Evolutionary conservation across 164 flowering plant genomes (phyloP), one percentile per base, ranked within the genome.

Genomic region (Malania oleifera): DNA sequence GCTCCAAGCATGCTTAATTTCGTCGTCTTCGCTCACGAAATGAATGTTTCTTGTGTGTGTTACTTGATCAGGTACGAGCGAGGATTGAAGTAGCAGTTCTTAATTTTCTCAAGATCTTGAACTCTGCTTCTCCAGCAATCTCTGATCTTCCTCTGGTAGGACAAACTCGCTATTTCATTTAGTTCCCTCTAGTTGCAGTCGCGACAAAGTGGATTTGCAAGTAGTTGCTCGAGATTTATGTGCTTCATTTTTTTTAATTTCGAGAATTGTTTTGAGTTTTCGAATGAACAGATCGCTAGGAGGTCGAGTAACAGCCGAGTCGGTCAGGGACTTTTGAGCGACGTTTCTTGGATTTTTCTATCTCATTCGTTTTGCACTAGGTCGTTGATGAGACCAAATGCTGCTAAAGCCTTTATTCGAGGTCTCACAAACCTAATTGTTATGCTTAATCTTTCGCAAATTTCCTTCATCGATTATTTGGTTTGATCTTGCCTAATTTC

Each of bases 61-160:
- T n/a, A n/a, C n/a, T n/a, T n/a, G n/a, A 65, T 35, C 78, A 88
- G 96, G 98, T 83, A 48, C 79, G 81, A 64, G 90, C 90, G 7
- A 67, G 99, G 69, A 90, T 90, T 51, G 85, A 93, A 78, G 85
- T 90, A 0, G 80, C 97, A 7, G 88, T 86, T 5, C 81, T 90
- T 56, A 82, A 72, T 70, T 86, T 90, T 63, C 90, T 93, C 61
- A 79, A 69, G 71, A 72, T 71, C 34, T 73, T 87, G 64, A 81
- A 34, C 47, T 83, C 96, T 61, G 67, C 81, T 0, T 55, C 67
- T 65, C 97, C 99, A 0, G 75, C 86, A 1, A 77, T 93, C 72
- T 68, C 87, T 5, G 75, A 80, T 69, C 91, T 93, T 22, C 76
- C 89, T 67, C 73, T 93, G 85, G 98, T 89, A 52, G 9, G 18